Evolutionary conservation across 2,329 filamentous ascomycete genomes (phyloP).

Genomic region (Colletotrichum salicis): DNA sequence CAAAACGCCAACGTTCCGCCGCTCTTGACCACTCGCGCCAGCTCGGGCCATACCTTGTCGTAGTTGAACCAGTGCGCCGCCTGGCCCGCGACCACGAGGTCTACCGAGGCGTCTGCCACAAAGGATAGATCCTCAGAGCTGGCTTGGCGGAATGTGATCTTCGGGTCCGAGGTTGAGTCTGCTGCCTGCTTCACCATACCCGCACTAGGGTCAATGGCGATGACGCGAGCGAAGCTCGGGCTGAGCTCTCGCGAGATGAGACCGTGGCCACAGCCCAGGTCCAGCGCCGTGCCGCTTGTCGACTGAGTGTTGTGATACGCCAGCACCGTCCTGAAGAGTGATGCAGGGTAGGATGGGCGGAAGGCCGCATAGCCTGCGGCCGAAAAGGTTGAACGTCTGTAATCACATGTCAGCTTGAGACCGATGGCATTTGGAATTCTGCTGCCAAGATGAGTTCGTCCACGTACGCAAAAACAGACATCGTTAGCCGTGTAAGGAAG

Average conservation of each 20-base stretch:
- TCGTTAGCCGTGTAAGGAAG: slow-evolving; percentile 37
- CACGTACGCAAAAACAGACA: slow-evolving; percentile 62
- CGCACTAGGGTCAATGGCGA: slow-evolving; percentile 67
- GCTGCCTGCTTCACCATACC: slow-evolving; percentile 66
- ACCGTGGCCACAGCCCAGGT: slow-evolving; percentile 74
- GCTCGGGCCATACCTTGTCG: slow-evolving; percentile 62
- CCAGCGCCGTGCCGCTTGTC: slow-evolving; percentile 53
- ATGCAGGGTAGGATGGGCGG: slow-evolving; percentile 67
- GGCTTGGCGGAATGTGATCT: slow-evolving; percentile 61
- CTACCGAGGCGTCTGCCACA: slow-evolving; percentile 59
- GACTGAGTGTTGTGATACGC: slow-evolving; percentile 59
- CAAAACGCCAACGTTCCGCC: slow-evolving; percentile 72
- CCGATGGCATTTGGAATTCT: not conserved
- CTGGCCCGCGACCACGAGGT: slow-evolving; percentile 63
- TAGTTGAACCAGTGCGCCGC: slow-evolving; percentile 76
- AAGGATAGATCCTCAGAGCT: slow-evolving; percentile 65
- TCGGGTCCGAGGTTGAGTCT: slow-evolving; percentile 51
- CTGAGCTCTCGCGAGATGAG: slow-evolving; percentile 65
- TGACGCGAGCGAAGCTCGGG: slow-evolving; percentile 59
- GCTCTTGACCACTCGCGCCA: slow-evolving; percentile 62
- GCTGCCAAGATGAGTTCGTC: not conserved
- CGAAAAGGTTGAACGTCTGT: slow-evolving; percentile 66
- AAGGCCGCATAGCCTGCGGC: slow-evolving; percentile 68
- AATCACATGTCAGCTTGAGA: slow-evolving; percentile 26
- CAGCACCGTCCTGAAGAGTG: slow-evolving; percentile 64